Evolutionary conservation across 306 rosid genomes (phyloP).

Genomic region (Trichosanthes truncata): DNA sequence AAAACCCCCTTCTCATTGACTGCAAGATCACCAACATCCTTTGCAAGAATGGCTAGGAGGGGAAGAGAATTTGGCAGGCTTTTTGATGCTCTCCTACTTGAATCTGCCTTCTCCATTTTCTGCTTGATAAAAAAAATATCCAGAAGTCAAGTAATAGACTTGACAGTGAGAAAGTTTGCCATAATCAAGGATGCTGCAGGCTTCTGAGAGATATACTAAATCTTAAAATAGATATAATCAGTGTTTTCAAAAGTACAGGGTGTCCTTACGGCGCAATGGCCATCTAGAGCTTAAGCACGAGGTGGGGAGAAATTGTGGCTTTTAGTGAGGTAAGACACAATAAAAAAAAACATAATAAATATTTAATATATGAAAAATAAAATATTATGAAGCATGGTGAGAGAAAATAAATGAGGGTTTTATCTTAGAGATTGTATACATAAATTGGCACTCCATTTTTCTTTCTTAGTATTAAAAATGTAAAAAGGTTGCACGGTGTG

Average conservation of each 20-base stretch:
- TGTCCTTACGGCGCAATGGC: neutral
- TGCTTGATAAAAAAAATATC: conserved; percentile 18
- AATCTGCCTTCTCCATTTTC: conserved; percentile 97
- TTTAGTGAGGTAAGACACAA: neutral
- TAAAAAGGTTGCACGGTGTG: neutral
- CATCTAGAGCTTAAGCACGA: neutral
- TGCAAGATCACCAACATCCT: conserved; percentile 90
- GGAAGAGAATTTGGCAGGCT: conserved; percentile 88
- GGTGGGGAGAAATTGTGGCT: neutral
- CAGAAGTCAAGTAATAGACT: conserved; percentile 23
- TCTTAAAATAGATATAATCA: neutral
- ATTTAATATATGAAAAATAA: neutral
- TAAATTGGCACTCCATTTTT: neutral
- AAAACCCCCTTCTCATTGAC: conserved; percentile 66
- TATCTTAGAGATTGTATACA: neutral
- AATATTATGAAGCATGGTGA: neutral
- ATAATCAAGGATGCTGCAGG: neutral
- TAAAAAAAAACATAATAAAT: neutral
- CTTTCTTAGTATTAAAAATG: neutral
- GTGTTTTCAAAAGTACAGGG: neutral
- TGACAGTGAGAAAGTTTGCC: neutral
- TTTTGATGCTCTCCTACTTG: conserved; percentile 93
- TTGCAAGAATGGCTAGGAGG: conserved; percentile 77
- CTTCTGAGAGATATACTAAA: neutral
- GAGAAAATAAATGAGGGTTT: neutral